Evolutionary conservation across 768 basidiomycete genomes (phyloP).

Genomic region (Cystobasidiopsis lactophilus): DNA sequence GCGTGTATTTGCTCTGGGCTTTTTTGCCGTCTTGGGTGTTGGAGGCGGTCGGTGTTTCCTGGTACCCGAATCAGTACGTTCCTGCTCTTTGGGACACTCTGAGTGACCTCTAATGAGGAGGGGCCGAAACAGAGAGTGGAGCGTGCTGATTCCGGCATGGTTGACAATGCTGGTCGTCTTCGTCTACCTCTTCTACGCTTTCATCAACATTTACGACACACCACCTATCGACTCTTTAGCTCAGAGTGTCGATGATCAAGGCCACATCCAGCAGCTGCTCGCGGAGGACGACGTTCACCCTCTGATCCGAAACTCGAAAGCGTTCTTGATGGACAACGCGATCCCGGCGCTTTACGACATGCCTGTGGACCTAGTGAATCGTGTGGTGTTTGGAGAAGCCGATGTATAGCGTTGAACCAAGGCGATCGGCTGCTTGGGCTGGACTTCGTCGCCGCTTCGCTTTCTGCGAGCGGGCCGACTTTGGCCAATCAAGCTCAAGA

Average conservation of each 20-base stretch:
- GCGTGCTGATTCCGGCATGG: conserved; percentile 57
- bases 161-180: conserved; percentile 45
- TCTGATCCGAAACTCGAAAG: conserved; percentile 33
- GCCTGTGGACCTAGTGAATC: conserved; percentile 59
- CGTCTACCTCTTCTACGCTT: conserved; percentile 55
- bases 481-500: too few relatives aligned
- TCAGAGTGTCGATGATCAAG: conserved; percentile 4
- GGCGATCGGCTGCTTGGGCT: background rate
- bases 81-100: too few relatives aligned
- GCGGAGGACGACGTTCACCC: conserved; percentile 22
- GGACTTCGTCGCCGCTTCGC: too few relatives aligned
- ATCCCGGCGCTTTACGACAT: conserved; percentile 57
- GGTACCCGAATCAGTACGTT: conserved; percentile 68
- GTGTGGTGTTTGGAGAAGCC: conserved; percentile 34
- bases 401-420: background rate
- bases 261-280: conserved; percentile 6
- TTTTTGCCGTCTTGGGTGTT: conserved; percentile 53
- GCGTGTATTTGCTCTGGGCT: conserved; percentile 57
- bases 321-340: conserved; percentile 20
- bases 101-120: background rate
- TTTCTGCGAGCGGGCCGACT: too few relatives aligned
- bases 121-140: conserved; percentile 46
- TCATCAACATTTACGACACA: conserved; percentile 47
- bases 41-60: conserved; percentile 42
- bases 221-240: conserved; percentile 35